Evolutionary conservation across 495 filamentous ascomycete genomes (phyloP), one percentile per base, ranked within the genome.

Genomic region (Niebla homalea): DNA sequence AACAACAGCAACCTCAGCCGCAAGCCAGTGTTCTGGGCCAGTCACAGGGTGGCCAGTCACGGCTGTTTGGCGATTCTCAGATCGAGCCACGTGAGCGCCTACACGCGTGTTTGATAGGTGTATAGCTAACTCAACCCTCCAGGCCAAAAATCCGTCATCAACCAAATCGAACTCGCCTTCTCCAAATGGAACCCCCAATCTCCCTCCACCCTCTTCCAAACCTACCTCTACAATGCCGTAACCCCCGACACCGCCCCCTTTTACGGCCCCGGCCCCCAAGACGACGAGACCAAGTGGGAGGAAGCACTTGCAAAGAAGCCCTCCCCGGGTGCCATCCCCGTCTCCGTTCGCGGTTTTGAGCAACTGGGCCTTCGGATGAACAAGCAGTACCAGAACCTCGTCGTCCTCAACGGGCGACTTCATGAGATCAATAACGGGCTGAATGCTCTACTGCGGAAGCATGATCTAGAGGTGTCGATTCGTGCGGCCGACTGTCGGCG

Each of bases 191-290:
- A 88, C 54, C 77, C 85, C 1, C 62, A 68, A 7, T 78, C 71
- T 58, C 77, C 75, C 11, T 72, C 77, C 52, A 94, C 86, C 51
- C 80, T 76, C 5, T 93, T 99, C 69, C 82, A 87, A 59, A 71
- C 83, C 48, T 97, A 98, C 63, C 84, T 96, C 63, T 98, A 97
- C 70, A 97, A 98, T 67, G 75, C 83, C 55, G 87, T 95, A 48
- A 78, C 80, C 16, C 79, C 88, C 55, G 78, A 85, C 18, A 70
- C 77, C 46, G 83, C 84, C 7, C 85, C 87, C 3, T 90, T 86
- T 67, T 96, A 85, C 65, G 77, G 81, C 53, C 89, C 89, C 5
- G 72, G 75, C 1, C 70, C 82, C 15, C 70, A 77, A 50, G 92
- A 97, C 56, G 82, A 94, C 64, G 77, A 81, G 21, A 73, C 76